Conservation (phyloP, 2,329 filamentous ascomycete genomes). For the Sarocladium strictum region DNA sequence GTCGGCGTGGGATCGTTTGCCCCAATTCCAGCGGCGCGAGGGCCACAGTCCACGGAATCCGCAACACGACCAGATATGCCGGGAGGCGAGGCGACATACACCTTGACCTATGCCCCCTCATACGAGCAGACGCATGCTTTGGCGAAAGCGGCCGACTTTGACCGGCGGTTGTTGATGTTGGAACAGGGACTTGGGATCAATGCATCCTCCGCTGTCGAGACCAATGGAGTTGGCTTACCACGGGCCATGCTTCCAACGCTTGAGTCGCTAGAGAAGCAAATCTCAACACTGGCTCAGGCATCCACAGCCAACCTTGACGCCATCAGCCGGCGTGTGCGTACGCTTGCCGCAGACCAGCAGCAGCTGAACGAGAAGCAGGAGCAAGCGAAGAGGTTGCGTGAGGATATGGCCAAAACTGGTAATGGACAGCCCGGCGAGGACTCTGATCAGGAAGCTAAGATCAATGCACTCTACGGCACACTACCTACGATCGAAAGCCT, state of each 20-base stretch:
- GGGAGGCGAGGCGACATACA: slow-evolving; percentile 44
- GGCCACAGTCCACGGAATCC: neutral
- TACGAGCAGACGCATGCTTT: slow-evolving; percentile 67
- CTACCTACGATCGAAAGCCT: slow-evolving; percentile 84
- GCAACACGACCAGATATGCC: neutral
- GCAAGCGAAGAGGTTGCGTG: slow-evolving; percentile 56
- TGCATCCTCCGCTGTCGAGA: slow-evolving; percentile 58
- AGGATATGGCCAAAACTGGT: slow-evolving; percentile 44
- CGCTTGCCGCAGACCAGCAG: slow-evolving; percentile 67
- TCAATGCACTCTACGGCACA: slow-evolving; percentile 86
- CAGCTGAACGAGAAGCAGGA: slow-evolving; percentile 60
- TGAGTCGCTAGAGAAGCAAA: slow-evolving; percentile 72
- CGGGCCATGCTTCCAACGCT: slow-evolving; percentile 77
- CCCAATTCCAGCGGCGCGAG: slow-evolving; percentile 9
- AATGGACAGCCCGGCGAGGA: slow-evolving; percentile 43
- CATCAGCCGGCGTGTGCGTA: slow-evolving; percentile 62
- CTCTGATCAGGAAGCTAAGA: slow-evolving; percentile 72
- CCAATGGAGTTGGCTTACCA: slow-evolving; percentile 49
- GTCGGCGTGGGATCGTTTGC: slow-evolving; percentile 10
- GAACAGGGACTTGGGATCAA: slow-evolving; percentile 79
- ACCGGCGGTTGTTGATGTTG: slow-evolving; percentile 69
- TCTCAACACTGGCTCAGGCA: slow-evolving; percentile 67
- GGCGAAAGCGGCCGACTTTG: slow-evolving; percentile 80
- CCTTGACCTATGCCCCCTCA: slow-evolving; percentile 56
- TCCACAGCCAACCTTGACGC: slow-evolving; percentile 68